Evolutionary conservation across 2,329 filamentous ascomycete genomes (phyloP).

Genomic region (Ampelomyces quisqualis): DNA sequence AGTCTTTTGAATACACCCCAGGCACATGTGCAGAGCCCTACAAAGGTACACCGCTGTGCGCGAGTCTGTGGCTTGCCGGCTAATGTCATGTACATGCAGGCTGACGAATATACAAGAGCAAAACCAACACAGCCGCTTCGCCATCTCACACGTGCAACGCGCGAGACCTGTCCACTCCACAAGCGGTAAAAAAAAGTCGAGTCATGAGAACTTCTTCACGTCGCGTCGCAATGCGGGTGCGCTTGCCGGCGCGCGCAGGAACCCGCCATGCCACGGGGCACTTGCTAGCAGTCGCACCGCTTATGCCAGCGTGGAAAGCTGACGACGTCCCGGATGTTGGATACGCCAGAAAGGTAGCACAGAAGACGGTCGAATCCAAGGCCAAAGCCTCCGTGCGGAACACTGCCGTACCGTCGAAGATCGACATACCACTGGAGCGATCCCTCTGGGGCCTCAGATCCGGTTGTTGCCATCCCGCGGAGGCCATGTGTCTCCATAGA

Average conservation of each 20-base stretch:
- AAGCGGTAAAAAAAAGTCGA: conserved; percentile 10
- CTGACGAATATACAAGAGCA: background rate
- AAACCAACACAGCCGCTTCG: conserved; percentile 4
- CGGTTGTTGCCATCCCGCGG: conserved; percentile 36
- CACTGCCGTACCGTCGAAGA: conserved; percentile 84
- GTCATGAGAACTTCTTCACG: conserved; percentile 5
- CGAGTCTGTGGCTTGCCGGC: background rate
- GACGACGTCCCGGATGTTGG: conserved; percentile 81
- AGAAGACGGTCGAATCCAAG: conserved; percentile 85
- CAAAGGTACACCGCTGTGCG: background rate
- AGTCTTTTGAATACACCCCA: too few species aligned
- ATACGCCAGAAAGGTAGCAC: conserved; percentile 77
- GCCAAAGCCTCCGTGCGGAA: conserved; percentile 88
- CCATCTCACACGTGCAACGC: conserved; percentile 24
- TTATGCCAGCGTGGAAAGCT: conserved; percentile 75
- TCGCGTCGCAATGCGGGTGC: conserved; percentile 2
- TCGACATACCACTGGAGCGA: conserved; percentile 82
- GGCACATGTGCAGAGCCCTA: background rate
- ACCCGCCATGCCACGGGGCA: background rate
- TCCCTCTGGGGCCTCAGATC: conserved; percentile 22
- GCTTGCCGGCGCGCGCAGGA: background rate
- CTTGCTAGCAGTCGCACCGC: conserved; percentile 53
- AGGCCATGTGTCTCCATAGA: conserved; percentile 72
- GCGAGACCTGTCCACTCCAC: conserved; percentile 3
- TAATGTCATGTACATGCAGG: background rate